Percentiles rank a stretch among this genome's conserved stretches.
Evolutionary conservation across 164 flowering plant species (phyloP).

Genomic region (Piper longum): DNA sequence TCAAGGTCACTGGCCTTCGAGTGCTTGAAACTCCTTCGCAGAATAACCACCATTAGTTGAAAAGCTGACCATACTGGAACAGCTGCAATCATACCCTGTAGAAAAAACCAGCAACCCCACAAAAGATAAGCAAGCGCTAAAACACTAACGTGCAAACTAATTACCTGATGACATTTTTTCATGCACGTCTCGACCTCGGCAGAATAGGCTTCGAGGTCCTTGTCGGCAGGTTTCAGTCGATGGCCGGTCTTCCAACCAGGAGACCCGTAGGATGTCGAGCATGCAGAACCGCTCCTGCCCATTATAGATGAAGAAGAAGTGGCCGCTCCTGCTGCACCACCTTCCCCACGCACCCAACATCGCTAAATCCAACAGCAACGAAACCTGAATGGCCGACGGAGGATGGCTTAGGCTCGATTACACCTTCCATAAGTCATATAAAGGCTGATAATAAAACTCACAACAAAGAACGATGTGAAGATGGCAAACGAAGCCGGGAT

Average conservation of each 20-base stretch:
- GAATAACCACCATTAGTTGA: constrained; percentile 10
- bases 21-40: neutral
- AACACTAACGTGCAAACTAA: too few relatives aligned
- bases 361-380: too few relatives aligned
- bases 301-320: constrained; percentile 82
- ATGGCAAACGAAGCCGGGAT: too few relatives aligned
- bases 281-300: constrained; percentile 92
- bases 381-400: too few relatives aligned
- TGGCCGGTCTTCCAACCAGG: constrained; percentile 88
- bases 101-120: too few relatives aligned
- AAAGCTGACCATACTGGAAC: constrained; percentile 12
- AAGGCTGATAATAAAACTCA: too few relatives aligned
- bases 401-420: too few relatives aligned
- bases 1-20: neutral
- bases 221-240: constrained; percentile 23
- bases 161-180: constrained; percentile 67
- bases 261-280: constrained; percentile 45
- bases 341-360: constrained; percentile 97
- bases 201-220: constrained; percentile 55
- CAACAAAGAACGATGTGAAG: too few relatives aligned
- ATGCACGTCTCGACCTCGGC: constrained; percentile 65
- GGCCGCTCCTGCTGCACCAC: constrained; percentile 88
- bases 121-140: too few relatives aligned
- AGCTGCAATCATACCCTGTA: constrained; percentile 6
- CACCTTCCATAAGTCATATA: too few relatives aligned